Percentiles rank a stretch among this genome's conserved stretches.
Conservation (phyloP, 2,329 filamentous ascomycete species). For the Aureobasidium sp. region DNA sequence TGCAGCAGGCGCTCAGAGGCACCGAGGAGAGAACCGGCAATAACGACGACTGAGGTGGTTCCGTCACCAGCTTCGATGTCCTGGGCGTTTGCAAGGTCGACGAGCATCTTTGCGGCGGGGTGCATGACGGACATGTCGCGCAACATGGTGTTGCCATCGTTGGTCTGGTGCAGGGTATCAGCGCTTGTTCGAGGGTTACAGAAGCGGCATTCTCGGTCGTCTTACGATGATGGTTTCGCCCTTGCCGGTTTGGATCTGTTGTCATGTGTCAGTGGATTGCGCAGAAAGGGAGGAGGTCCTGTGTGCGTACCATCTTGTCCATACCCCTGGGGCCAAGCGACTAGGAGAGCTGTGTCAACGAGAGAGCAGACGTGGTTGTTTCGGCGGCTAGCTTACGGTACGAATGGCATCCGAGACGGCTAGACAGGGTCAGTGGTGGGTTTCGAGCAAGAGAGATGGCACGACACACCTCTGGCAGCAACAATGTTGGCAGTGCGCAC, state of each 20-base stretch:
- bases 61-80: constrained; percentile 98
- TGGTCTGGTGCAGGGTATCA: constrained; percentile 51
- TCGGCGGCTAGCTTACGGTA: constrained; percentile 48
- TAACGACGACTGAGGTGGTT: constrained; percentile 95
- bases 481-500: constrained; percentile 95
- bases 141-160: constrained; percentile 98
- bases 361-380: not conserved
- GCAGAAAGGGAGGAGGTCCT: constrained; percentile 18
- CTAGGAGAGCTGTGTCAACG: constrained; percentile 24
- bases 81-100: constrained; percentile 92
- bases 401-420: constrained; percentile 96
- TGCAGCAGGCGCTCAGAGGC: constrained; percentile 82
- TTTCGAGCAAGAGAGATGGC: not conserved
- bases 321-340: constrained; percentile 93
- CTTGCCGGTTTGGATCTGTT: constrained; percentile 78
- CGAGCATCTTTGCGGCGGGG: constrained; percentile 98
- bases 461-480: constrained; percentile 71
- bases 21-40: constrained; percentile 87
- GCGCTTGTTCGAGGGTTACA: constrained; percentile 15
- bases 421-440: constrained; percentile 28
- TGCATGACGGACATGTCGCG: constrained; percentile 99
- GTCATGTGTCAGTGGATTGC: not conserved
- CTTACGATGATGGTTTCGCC: constrained; percentile 85
- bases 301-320: constrained; percentile 76
- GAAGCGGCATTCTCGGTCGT: constrained; percentile 3